Evolutionary conservation across 768 basidiomycete species (phyloP), one percentile per base, ranked within the genome.

Genomic region (Rhodotorula graminis): DNA sequence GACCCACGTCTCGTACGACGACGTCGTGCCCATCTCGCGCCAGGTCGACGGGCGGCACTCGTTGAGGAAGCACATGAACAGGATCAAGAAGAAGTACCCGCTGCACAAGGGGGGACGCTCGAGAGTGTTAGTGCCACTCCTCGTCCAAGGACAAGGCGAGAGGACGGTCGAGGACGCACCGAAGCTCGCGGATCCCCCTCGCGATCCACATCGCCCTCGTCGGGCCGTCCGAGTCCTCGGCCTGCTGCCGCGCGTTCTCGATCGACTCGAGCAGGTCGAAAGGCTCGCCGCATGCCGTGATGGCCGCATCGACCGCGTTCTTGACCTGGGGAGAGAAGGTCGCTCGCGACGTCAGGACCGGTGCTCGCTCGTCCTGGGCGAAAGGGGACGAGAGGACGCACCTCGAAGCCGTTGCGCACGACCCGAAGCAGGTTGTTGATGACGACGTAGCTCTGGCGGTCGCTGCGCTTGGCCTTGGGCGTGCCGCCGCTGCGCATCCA

Each of bases 81-180:
- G 64, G 40, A 75, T 70, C 19, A 65, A 14, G 61, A 63, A 65
- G 56, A 53, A 56, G 72, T 66, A 62, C 21, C 65, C 72, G 29
- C 58, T 72, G 57, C 52, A 25, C 9, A 15, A 9, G 42, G 42
- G 42, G 42, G 42, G 42, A 15, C 27, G 89, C 73, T 90, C 89
- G 25, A 95, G 84, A 79, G n/a, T n/a, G n/a, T 94, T 95, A 1
- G 93, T 88, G 79, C 94, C 91, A 84, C 94, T 95, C 44, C 92
- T 84, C 64, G 93, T 88, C n/a, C n/a, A n/a, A 9, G 37, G 29
- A 95, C 85, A 77, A 88, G 87, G 68, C 92, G 93, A 80, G 94
- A 66, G 12, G 33, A 44, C 25, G 2, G 1, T 8, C 19, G 25
- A 27, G 23, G 27, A 27, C 73, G 25, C 90, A 86, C 61, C 89